Base-by-base conservation (phyloP, 108 stramenopile genomes). In the Cyclotella baltica region DNA sequence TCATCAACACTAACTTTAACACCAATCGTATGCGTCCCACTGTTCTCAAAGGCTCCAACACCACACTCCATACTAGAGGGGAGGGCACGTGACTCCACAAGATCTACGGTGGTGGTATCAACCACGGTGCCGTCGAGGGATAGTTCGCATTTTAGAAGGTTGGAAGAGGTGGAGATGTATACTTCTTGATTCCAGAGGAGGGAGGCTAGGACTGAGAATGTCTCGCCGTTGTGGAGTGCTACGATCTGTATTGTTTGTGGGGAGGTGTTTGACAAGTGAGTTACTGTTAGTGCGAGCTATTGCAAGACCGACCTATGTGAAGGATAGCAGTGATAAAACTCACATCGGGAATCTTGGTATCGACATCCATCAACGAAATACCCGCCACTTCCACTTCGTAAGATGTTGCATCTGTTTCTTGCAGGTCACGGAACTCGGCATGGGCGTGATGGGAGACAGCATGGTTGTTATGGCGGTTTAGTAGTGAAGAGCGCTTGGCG, bases 21-120 rank as follows among this genome's bases (percentile, higher is more conserved):
- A 18, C 29, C 43, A 36, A 80, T 61, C 63, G 15, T 40, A 31
- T 80, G 57, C 8, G 23, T 75, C 20, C 79, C 79, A 25, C 72
- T 57, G 1, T n/a, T 58, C 1, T 28, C n/a, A 10, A 75, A 27
- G 1, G 73, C 57, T n/a, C 58, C 37, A 19, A 11, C n/a, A 18
- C 79, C 73, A 11, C 53, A 66, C 15, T 50, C 23, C 29, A 80
- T 48, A n/a, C 16, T 15, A 0, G 27, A 18, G 29, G 79, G 79
- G 27, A 74, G 67, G n/a, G 55, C 20, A 28, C 72, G 67, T 47
- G 51, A 13, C 22, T 67, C 79, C 9, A 57, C 57, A 30, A 80
- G 59, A 43, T 74, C 58, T 27, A 80, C 55, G 23, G 55, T 23
- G 46, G 67, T 59, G n/a, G 55, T 37, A 18, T n/a, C 66, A 34